Percentiles rank a stretch among this genome's conserved stretches.
These are phyloP conservation scores for Geranium rotundifolium DNA, from an alignment of 345 rosid genomes.

Conservation along the genomic window DNA sequence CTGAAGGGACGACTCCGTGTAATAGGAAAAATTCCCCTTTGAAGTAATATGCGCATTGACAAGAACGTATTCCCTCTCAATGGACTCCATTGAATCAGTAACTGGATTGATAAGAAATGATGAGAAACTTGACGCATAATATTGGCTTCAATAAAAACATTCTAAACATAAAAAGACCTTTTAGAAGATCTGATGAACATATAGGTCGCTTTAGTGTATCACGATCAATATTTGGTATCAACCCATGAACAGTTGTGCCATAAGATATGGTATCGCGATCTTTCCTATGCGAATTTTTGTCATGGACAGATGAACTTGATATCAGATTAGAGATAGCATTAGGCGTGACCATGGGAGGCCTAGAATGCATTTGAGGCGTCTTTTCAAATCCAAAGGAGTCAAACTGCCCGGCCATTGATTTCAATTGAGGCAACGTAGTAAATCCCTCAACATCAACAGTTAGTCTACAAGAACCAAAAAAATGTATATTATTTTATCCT, in stretches of 20 bases:
- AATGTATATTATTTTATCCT: constrained; percentile 3
- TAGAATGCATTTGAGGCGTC: constrained; percentile 21
- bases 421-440: constrained; percentile 11
- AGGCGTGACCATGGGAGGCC: constrained; percentile 5
- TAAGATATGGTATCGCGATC: constrained; percentile 14
- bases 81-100: constrained; percentile 48
- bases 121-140: constrained; percentile 10
- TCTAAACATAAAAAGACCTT: constrained; percentile 25
- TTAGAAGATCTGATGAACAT: constrained; percentile 25
- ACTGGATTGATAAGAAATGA: constrained; percentile 20
- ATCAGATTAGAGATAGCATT: constrained; percentile 9
- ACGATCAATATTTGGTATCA: constrained; percentile 6
- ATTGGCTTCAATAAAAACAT: constrained; percentile 2
- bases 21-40: constrained; percentile 42
- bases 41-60: constrained; percentile 46
- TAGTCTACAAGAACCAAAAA: constrained; percentile 25
- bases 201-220: constrained; percentile 26
- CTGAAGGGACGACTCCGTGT: constrained; percentile 44
- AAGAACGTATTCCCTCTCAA: constrained; percentile 69
- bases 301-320: constrained; percentile 20
- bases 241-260: constrained; percentile 10
- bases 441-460: constrained; percentile 14
- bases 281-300: constrained; percentile 7
- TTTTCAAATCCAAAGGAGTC: constrained; percentile 22
- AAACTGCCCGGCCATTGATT: constrained; percentile 17